A percentile compares a stretch with the other conserved stretches of the same genome.
phyloP scores from a whole-genome alignment of 805 yeast species.

The Clavispora carvajalis region DNA sequence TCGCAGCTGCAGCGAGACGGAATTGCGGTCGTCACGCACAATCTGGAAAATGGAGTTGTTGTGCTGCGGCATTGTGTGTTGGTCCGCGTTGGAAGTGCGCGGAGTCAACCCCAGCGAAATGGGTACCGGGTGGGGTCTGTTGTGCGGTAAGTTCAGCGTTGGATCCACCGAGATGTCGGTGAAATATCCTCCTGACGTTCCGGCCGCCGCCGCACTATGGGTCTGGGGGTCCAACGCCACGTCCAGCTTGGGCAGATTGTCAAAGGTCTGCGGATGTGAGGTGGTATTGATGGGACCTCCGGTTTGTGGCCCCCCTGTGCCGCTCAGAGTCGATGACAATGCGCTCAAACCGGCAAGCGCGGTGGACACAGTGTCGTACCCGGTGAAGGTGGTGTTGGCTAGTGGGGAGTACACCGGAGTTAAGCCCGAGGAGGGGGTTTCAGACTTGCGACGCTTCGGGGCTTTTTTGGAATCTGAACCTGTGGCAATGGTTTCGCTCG shows the following conservation, averaged over 20 bases:
- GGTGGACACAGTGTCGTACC: slow-evolving; percentile 35
- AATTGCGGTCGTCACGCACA: slow-evolving; percentile 34
- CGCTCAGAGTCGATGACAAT: slow-evolving; percentile 21
- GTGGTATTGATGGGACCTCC: slow-evolving; percentile 14
- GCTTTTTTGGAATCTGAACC: slow-evolving; percentile 1
- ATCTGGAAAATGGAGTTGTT: slow-evolving; percentile 39
- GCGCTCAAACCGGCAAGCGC: slow-evolving; percentile 44
- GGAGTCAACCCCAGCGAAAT: slow-evolving; percentile 13
- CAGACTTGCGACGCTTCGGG: slow-evolving; percentile 7
- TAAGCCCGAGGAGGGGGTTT: slow-evolving; percentile 16
- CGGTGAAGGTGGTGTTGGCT: slow-evolving; percentile 32
- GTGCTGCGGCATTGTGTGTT: slow-evolving; percentile 16
- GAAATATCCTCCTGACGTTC: slow-evolving; percentile 38
- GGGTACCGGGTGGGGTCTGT: slow-evolving; percentile 29
- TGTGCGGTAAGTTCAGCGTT: slow-evolving; percentile 42
- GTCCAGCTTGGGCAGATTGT: slow-evolving; percentile 23
- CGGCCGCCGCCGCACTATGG: slow-evolving; percentile 22
- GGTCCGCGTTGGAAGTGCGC: slow-evolving; percentile 12
- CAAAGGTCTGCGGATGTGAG: slow-evolving; percentile 18
- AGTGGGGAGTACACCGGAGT: slow-evolving; percentile 32
- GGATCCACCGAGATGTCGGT: slow-evolving; percentile 41
- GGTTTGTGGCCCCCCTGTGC: slow-evolving; percentile 6
- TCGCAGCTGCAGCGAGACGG: slow-evolving; percentile 26
- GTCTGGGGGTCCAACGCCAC: slow-evolving; percentile 28
- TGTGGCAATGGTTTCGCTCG: slow-evolving; percentile 2